Conservation (phyloP, 306 rosid genomes). For the Prunus mira region DNA sequence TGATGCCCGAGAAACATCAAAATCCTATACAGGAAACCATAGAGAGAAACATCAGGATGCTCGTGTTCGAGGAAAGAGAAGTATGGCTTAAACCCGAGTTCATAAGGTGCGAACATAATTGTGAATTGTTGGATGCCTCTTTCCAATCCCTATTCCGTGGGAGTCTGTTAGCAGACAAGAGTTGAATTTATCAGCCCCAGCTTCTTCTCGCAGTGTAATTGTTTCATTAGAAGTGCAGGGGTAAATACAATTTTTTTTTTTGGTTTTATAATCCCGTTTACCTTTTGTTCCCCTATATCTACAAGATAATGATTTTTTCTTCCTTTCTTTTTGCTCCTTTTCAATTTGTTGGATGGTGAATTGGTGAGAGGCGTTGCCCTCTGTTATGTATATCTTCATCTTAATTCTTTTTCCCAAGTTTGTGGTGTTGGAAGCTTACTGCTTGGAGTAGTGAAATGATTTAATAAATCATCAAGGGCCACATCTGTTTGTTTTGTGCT, state of each 20-base stretch:
- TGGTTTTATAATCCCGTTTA: constrained; percentile 22
- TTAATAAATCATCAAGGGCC: constrained; percentile 16
- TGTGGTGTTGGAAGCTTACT: constrained; percentile 36
- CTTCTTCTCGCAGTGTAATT: constrained; percentile 30
- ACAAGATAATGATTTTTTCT: constrained; percentile 5
- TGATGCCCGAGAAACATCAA: constrained; percentile 48
- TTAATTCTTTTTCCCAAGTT: constrained; percentile 29
- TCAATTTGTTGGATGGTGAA: constrained; percentile 39
- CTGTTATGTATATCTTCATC: constrained; percentile 44
- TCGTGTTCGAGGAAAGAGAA: constrained; percentile 60
- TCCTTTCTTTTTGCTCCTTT: constrained; percentile 12
- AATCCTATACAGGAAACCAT: constrained; percentile 25
- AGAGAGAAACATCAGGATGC: constrained; percentile 34
- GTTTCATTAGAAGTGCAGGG: constrained; percentile 33
- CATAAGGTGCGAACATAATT: constrained; percentile 34
- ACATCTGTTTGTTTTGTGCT: not conserved
- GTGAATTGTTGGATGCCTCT: constrained; percentile 16
- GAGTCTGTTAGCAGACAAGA: constrained; percentile 21
- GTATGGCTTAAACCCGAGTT: constrained; percentile 31
- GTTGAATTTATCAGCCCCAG: constrained; percentile 13
- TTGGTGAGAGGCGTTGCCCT: constrained; percentile 25
- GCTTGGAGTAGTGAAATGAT: constrained; percentile 19
- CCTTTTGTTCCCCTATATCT: constrained; percentile 24
- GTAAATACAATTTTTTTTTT: constrained; percentile 5
- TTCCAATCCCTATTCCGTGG: constrained; percentile 12